These are phyloP conservation scores for Colletotrichum cuscutae DNA, from an alignment of 2,329 filamentous ascomycete genomes.

Conservation along the genomic window DNA sequence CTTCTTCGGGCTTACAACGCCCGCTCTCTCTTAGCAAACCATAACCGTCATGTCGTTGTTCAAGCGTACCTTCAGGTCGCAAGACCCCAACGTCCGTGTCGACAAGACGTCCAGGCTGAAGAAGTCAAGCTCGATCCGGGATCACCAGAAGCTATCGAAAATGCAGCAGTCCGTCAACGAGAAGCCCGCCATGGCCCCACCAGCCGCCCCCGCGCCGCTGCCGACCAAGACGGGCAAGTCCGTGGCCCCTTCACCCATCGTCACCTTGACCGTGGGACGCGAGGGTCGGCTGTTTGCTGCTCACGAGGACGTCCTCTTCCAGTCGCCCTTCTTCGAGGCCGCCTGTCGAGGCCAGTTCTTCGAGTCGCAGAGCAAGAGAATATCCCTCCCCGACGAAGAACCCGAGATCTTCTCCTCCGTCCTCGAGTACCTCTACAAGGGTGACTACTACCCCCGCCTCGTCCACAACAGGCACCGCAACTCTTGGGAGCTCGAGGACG, in stretches of 20 bases:
- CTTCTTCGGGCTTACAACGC: constrained; percentile 21
- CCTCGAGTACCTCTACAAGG: constrained; percentile 93
- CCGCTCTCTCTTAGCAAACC: constrained; percentile 27
- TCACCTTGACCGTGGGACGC: constrained; percentile 83
- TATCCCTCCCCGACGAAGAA: constrained; percentile 85
- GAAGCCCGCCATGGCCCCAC: constrained; percentile 50
- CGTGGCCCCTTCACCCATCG: constrained; percentile 73
- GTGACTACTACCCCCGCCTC: constrained; percentile 88
- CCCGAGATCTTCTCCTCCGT: constrained; percentile 92
- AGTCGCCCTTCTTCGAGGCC: constrained; percentile 81
- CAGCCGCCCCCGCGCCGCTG: constrained; percentile 56
- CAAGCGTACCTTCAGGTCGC: constrained; percentile 88
- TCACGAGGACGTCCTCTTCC: constrained; percentile 84
- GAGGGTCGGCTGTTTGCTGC: constrained; percentile 90
- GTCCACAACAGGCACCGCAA: constrained; percentile 84
- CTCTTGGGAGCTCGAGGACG: constrained; percentile 83
- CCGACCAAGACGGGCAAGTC: constrained; percentile 49
- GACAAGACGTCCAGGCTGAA: constrained; percentile 90
- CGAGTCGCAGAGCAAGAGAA: constrained; percentile 80
- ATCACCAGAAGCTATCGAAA: constrained; percentile 83
- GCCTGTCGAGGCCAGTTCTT: constrained; percentile 73
- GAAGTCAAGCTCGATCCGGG: constrained; percentile 67
- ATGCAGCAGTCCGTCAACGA: constrained; percentile 84
- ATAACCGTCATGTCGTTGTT: constrained; percentile 73
- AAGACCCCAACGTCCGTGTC: constrained; percentile 74